Conservation (phyloP, 2,329 filamentous ascomycete species). For the Blastomyces emzantsi region DNA sequence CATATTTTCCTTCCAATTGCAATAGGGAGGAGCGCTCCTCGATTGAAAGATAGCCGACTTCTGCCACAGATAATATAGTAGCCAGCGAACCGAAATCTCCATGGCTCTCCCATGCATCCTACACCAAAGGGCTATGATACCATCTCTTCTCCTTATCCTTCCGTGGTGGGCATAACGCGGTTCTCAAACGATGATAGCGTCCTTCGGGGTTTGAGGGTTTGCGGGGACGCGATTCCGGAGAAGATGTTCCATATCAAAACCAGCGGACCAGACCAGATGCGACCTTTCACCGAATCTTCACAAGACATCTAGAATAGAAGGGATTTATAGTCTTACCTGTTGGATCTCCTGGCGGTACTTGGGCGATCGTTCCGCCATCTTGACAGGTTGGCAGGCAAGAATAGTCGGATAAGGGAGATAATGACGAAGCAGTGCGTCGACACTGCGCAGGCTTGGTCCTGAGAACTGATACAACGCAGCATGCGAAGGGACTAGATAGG, state of each 20-base stretch:
- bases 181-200: background rate
- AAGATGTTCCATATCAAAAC: background rate
- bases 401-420: background rate
- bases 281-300: background rate
- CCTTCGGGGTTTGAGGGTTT: background rate
- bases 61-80: background rate
- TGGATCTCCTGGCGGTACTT: slow-evolving; percentile 99
- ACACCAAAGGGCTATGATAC: background rate
- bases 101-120: background rate
- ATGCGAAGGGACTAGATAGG: background rate
- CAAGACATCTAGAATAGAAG: background rate
- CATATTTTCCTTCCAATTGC: background rate
- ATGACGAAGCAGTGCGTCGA: background rate
- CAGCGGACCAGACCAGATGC: background rate
- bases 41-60: background rate
- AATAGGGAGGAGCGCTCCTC: background rate
- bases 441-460: background rate
- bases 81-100: background rate
- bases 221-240: background rate
- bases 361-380: slow-evolving; percentile 64
- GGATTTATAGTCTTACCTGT: slow-evolving; percentile 56
- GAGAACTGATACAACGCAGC: background rate
- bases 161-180: background rate
- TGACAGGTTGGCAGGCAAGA: slow-evolving; percentile 17
- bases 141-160: background rate